Percentiles rank a stretch among this genome's conserved stretches.
Evolutionary conservation across 192 early-diverging fungal genomes (phyloP).

Genomic region (Entophlyctis luteolus): DNA sequence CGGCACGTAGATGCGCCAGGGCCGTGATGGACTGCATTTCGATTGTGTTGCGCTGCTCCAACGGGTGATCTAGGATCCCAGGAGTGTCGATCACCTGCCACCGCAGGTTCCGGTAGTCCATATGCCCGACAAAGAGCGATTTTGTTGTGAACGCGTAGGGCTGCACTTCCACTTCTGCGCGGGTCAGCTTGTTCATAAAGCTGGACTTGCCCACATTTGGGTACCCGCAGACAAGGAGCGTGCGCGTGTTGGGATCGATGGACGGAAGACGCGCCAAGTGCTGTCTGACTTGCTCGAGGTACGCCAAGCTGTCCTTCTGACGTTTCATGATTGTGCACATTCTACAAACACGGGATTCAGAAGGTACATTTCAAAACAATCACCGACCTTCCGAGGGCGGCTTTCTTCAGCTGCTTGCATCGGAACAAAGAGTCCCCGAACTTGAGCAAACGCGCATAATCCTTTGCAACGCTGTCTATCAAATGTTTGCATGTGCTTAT

Average conservation of each 20-base stretch:
- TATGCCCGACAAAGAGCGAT: conserved; percentile 98
- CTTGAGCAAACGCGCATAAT: conserved; percentile 94
- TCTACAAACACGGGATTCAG: conserved; percentile 40
- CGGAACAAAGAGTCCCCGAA: conserved; percentile 99
- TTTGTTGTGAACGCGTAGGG: conserved; percentile 99
- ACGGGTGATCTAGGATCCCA: conserved; percentile 97
- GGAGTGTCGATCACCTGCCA: conserved; percentile 99
- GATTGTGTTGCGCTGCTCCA: conserved; percentile 99
- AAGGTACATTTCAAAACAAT: not conserved
- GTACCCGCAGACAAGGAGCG: conserved; percentile 97
- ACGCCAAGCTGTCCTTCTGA: conserved; percentile 94
- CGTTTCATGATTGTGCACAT: conserved; percentile 99
- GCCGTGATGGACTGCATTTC: conserved; percentile 99
- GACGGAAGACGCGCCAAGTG: conserved; percentile 97
- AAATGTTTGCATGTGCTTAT: conserved; percentile 96
- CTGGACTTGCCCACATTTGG: conserved; percentile 99
- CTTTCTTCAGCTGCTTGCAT: conserved; percentile 98
- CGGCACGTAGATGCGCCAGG: conserved; percentile 92
- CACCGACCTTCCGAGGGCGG: conserved; percentile 77
- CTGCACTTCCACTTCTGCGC: conserved; percentile 99
- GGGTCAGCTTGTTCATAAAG: conserved; percentile 98
- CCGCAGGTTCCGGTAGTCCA: conserved; percentile 99
- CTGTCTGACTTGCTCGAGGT: conserved; percentile 98
- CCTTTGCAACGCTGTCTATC: conserved; percentile 95
- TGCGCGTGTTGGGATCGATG: conserved; percentile 99